These are phyloP conservation scores for Trichosporon coremiiforme DNA, from an alignment of 1,284 basidiomycete species.

Conservation along the genomic window DNA sequence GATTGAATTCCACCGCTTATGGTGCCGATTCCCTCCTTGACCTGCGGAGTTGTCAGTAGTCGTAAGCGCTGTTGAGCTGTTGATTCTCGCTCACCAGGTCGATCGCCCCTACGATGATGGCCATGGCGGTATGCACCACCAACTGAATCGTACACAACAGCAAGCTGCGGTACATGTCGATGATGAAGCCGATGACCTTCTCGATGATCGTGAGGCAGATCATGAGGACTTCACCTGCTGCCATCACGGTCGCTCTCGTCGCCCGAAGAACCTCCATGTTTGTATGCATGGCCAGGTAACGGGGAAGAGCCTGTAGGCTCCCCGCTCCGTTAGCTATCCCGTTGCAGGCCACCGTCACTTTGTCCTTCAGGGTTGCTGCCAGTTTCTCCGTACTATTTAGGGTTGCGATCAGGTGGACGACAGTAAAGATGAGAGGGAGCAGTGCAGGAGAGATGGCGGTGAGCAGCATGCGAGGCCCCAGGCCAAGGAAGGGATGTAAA, in stretches of 20 bases:
- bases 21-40: slow-evolving; percentile 69
- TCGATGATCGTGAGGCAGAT: slow-evolving; percentile 73
- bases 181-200: slow-evolving; percentile 83
- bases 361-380: slow-evolving; percentile 68
- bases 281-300: slow-evolving; percentile 79
- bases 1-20: slow-evolving; percentile 71
- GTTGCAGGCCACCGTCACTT: slow-evolving; percentile 74
- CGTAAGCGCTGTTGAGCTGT: too few relatives aligned
- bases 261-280: slow-evolving; percentile 76
- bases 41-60: slow-evolving; percentile 57
- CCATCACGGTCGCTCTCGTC: slow-evolving; percentile 75
- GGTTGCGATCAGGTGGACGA: slow-evolving; percentile 75
- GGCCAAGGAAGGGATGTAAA: slow-evolving; percentile 71
- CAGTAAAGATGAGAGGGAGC: slow-evolving; percentile 81
- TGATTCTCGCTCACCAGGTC: slow-evolving; percentile 60
- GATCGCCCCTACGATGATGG: slow-evolving; percentile 77
- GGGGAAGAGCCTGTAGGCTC: slow-evolving; percentile 77
- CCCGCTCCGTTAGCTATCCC: slow-evolving; percentile 82
- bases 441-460: slow-evolving; percentile 69
- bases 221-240: slow-evolving; percentile 70
- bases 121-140: slow-evolving; percentile 76
- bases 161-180: slow-evolving; percentile 87
- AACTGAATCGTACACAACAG: slow-evolving; percentile 91
- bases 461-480: slow-evolving; percentile 76
- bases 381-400: slow-evolving; percentile 65